Conservation (phyloP, 257 asterid species). For the Jasminum sambac region DNA sequence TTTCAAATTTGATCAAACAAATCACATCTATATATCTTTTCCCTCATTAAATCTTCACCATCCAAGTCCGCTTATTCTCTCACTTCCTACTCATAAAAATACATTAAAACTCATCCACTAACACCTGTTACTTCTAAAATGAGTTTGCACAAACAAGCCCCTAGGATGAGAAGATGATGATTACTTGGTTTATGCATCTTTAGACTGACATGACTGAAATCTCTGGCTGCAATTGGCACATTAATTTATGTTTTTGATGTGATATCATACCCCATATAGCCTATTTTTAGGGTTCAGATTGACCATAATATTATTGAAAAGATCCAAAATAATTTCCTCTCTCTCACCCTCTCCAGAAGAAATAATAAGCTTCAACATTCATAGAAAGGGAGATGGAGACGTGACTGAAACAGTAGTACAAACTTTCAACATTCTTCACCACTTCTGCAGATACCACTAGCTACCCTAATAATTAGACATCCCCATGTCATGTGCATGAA, state of each 20-base stretch:
- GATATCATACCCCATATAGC: not conserved
- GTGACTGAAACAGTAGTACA: conserved; percentile 2
- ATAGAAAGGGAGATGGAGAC: not conserved
- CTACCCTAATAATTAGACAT: not conserved
- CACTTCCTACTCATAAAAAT: too few species aligned
- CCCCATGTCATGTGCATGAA: not conserved
- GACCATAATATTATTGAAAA: not conserved
- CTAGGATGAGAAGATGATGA: not conserved
- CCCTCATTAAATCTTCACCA: too few species aligned
- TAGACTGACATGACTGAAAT: not conserved
- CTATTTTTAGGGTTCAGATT: not conserved
- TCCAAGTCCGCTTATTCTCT: too few species aligned
- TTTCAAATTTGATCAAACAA: too few species aligned
- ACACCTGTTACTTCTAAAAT: too few species aligned
- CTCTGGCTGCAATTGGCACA: conserved; percentile 4
- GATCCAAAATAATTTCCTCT: not conserved
- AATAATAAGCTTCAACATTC: not conserved
- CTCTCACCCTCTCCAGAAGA: not conserved
- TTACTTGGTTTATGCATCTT: not conserved
- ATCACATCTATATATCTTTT: too few species aligned
- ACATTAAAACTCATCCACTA: too few species aligned
- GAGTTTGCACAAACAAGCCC: too few species aligned
- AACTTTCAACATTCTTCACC: not conserved
- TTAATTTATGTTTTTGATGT: conserved; percentile 11
- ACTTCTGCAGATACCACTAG: not conserved